These are phyloP conservation scores for Thozetella sp. DNA, from an alignment of 495 filamentous ascomycete species.

Conservation along the genomic window DNA sequence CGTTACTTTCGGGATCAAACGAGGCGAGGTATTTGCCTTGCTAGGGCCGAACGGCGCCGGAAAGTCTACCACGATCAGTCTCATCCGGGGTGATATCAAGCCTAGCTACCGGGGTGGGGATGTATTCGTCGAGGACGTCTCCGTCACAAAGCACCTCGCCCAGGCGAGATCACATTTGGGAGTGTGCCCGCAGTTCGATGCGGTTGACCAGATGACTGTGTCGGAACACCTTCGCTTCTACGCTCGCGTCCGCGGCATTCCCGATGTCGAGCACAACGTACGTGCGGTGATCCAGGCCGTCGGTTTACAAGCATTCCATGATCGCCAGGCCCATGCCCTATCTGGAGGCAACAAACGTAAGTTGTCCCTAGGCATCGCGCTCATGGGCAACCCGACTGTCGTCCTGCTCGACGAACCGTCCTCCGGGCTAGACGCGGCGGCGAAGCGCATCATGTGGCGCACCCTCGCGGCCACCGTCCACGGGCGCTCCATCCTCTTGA, in stretches of 20 bases:
- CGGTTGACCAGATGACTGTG: constrained; percentile 71
- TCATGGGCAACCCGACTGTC: constrained; percentile 76
- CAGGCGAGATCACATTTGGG: constrained; percentile 72
- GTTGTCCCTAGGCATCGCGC: constrained; percentile 68
- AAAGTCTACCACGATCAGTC: constrained; percentile 81
- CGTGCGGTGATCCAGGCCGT: constrained; percentile 58
- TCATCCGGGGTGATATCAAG: constrained; percentile 82
- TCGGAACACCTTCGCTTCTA: constrained; percentile 75
- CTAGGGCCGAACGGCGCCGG: constrained; percentile 89
- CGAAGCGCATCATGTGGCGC: constrained; percentile 77
- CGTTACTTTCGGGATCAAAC: constrained; percentile 76
- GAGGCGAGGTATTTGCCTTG: constrained; percentile 80
- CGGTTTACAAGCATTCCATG: constrained; percentile 58
- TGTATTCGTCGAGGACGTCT: constrained; percentile 73
- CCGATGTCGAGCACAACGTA: constrained; percentile 65
- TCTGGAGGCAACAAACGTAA: constrained; percentile 78
- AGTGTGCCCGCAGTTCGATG: constrained; percentile 77
- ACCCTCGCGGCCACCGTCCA: constrained; percentile 59
- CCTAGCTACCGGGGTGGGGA: constrained; percentile 63
- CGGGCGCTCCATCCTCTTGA: constrained; percentile 66
- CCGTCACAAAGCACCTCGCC: constrained; percentile 64
- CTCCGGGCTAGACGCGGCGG: constrained; percentile 71
- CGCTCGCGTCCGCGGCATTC: constrained; percentile 68
- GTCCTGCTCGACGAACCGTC: constrained; percentile 72
- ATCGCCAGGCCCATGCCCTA: constrained; percentile 64